These are phyloP conservation scores for Akanthomyces uredinophilus DNA, from an alignment of 2,329 filamentous ascomycete species.

Conservation along the genomic window DNA sequence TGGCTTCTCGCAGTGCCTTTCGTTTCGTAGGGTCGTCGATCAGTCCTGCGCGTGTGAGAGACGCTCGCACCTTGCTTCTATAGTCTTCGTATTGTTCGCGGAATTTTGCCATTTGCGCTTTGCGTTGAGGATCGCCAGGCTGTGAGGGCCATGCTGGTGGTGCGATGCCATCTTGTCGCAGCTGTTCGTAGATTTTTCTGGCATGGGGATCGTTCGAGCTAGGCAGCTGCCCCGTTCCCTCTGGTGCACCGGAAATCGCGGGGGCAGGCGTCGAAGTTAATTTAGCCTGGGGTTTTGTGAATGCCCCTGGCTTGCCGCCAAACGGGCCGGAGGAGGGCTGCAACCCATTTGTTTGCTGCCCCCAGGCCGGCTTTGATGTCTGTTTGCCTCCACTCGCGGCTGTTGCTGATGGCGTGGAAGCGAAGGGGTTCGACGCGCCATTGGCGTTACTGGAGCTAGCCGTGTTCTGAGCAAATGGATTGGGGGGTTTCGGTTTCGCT, in stretches of 20 bases:
- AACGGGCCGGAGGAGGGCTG: background rate
- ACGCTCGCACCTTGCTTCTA: slow-evolving; percentile 50
- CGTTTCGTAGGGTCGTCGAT: slow-evolving; percentile 62
- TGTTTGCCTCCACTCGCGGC: background rate
- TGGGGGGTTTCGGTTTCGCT: slow-evolving; percentile 19
- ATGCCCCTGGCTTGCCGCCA: background rate
- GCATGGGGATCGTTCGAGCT: slow-evolving; percentile 38
- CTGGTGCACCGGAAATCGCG: slow-evolving; percentile 5
- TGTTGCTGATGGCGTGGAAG: background rate
- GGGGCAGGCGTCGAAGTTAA: slow-evolving; percentile 16
- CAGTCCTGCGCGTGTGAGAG: slow-evolving; percentile 53
- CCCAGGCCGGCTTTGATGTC: background rate
- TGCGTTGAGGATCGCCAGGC: slow-evolving; percentile 47
- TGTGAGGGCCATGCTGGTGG: slow-evolving; percentile 53
- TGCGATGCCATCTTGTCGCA: slow-evolving; percentile 49
- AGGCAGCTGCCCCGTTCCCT: background rate
- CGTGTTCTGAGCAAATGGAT: slow-evolving; percentile 24
- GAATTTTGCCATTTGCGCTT: slow-evolving; percentile 48
- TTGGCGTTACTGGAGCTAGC: slow-evolving; percentile 21
- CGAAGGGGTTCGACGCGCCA: slow-evolving; percentile 11
- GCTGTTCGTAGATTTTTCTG: slow-evolving; percentile 45
- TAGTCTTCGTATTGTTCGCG: slow-evolving; percentile 53
- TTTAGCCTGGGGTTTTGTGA: slow-evolving; percentile 19
- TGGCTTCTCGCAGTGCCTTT: slow-evolving; percentile 57
- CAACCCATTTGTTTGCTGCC: background rate